Evolutionary conservation across 768 basidiomycete genomes (phyloP).

Genomic region (Tulasnella sp.): DNA sequence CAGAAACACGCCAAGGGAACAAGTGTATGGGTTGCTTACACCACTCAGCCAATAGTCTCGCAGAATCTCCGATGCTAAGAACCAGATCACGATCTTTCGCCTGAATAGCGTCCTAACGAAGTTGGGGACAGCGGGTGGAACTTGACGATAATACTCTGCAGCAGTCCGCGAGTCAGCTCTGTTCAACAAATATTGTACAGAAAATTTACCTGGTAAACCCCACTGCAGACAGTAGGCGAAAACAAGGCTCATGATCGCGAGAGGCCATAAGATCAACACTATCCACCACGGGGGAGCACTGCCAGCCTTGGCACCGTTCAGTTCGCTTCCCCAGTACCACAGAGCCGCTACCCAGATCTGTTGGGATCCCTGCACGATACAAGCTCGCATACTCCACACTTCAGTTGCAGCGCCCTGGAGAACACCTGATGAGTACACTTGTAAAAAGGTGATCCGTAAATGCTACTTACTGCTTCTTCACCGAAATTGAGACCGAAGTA

Average conservation of each 20-base stretch:
- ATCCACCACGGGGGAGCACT: slow-evolving; percentile 76
- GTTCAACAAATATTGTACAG: background rate
- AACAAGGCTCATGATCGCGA: slow-evolving; percentile 58
- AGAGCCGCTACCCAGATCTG: slow-evolving; percentile 92
- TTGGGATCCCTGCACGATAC: slow-evolving; percentile 88
- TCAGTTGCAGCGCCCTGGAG: slow-evolving; percentile 81
- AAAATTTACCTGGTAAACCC: slow-evolving; percentile 64
- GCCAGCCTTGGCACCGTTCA: slow-evolving; percentile 41
- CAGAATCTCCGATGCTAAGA: slow-evolving; percentile 82
- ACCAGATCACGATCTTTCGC: slow-evolving; percentile 83
- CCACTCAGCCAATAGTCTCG: slow-evolving; percentile 90
- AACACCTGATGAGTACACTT: background rate
- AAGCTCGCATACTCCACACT: slow-evolving; percentile 84
- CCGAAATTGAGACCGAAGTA: slow-evolving; percentile 97
- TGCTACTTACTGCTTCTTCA: slow-evolving; percentile 69
- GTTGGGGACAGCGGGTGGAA: slow-evolving; percentile 88
- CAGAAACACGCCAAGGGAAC: slow-evolving; percentile 26
- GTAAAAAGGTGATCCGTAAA: background rate
- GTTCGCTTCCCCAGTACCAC: slow-evolving; percentile 89
- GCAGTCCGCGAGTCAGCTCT: slow-evolving; percentile 12
- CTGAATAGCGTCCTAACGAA: slow-evolving; percentile 85
- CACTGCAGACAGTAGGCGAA: slow-evolving; percentile 78
- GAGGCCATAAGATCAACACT: slow-evolving; percentile 67
- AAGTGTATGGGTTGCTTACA: slow-evolving; percentile 34
- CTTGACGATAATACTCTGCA: slow-evolving; percentile 78